These are phyloP conservation scores for Penicillium salamii DNA, from an alignment of 495 filamentous ascomycete species.

Conservation along the genomic window DNA sequence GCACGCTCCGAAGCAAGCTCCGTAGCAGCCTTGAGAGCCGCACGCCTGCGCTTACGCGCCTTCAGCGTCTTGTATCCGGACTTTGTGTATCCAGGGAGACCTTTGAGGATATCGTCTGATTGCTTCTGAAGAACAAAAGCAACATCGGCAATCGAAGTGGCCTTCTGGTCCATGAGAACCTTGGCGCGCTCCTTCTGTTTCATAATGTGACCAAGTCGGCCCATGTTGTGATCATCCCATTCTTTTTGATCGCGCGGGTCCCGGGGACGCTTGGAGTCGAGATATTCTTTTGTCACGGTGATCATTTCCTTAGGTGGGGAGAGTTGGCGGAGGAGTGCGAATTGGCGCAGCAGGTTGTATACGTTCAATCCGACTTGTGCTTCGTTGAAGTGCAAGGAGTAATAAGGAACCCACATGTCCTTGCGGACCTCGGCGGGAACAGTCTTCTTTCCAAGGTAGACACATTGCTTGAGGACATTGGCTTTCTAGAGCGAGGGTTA, in stretches of 20 bases:
- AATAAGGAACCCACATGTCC: slow-evolving; percentile 87
- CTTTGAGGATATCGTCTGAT: slow-evolving; percentile 33
- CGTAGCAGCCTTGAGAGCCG: slow-evolving; percentile 29
- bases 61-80: slow-evolving; percentile 33
- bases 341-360: slow-evolving; percentile 79
- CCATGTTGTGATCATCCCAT: slow-evolving; percentile 44
- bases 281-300: slow-evolving; percentile 42
- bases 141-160: slow-evolving; percentile 84
- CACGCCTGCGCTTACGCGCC: slow-evolving; percentile 28
- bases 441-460: slow-evolving; percentile 90
- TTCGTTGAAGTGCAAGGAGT: slow-evolving; percentile 67
- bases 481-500: slow-evolving; percentile 50
- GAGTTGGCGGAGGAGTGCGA: slow-evolving; percentile 50
- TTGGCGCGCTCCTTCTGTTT: slow-evolving; percentile 56
- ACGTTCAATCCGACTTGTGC: slow-evolving; percentile 66
- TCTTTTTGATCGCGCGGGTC: slow-evolving; percentile 40
- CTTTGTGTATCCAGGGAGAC: slow-evolving; percentile 23
- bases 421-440: slow-evolving; percentile 74
- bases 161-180: slow-evolving; percentile 79
- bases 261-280: slow-evolving; percentile 60
- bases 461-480: slow-evolving; percentile 67
- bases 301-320: slow-evolving; percentile 47
- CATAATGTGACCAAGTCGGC: slow-evolving; percentile 43
- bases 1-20: slow-evolving; percentile 21
- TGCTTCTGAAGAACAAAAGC: slow-evolving; percentile 70